Conservation (phyloP, 768 basidiomycete species). For the Termitomyces sp. region DNA sequence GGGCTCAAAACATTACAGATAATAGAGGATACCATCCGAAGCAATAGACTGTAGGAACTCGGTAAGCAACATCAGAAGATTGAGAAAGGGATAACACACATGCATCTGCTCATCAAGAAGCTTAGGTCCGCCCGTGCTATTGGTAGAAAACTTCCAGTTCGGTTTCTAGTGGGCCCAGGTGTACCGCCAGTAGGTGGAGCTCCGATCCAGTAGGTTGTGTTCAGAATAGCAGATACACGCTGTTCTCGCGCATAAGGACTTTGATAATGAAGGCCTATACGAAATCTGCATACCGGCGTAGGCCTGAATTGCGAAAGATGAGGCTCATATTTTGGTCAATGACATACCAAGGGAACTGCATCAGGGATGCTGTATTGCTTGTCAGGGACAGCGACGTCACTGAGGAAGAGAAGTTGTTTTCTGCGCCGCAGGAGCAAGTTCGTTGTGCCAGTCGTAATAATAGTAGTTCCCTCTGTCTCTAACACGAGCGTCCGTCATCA, state of each 20-base stretch:
- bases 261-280: not conserved
- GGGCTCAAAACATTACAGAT: not conserved
- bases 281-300: conserved; percentile 30
- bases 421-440: conserved; percentile 26
- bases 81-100: conserved; percentile 4
- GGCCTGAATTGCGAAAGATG: conserved; percentile 17
- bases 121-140: conserved; percentile 10
- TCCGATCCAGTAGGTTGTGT: conserved; percentile 37
- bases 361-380: conserved; percentile 20
- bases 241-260: conserved; percentile 14
- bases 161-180: conserved; percentile 13
- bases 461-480: conserved; percentile 18
- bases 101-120: conserved; percentile 18
- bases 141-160: conserved; percentile 17
- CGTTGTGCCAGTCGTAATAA: too few relatives aligned
- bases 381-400: conserved; percentile 3
- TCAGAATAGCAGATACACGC: conserved; percentile 29
- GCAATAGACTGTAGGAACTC: conserved; percentile 10
- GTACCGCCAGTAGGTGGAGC: conserved; percentile 18
- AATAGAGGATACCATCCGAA: conserved; percentile 4
- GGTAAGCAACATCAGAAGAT: not conserved
- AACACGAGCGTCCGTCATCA: conserved; percentile 34
- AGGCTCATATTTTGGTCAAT: conserved; percentile 16
- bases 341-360: conserved; percentile 29
- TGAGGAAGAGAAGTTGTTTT: not conserved